Base-by-base conservation (phyloP, 2,329 filamentous ascomycete genomes). In the Hypoxylon sp. region DNA sequence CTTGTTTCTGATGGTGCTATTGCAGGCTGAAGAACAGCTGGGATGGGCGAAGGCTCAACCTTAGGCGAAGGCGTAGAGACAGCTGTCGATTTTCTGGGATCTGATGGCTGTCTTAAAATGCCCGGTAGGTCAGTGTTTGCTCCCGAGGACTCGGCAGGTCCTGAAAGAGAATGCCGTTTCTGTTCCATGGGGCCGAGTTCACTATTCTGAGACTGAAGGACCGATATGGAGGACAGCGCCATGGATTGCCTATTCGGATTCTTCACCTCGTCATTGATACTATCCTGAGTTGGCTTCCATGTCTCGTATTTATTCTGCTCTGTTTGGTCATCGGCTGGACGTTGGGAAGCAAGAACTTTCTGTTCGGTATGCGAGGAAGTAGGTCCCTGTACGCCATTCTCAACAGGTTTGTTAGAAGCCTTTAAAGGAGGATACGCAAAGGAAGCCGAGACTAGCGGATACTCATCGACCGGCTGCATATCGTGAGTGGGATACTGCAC, bases 401-500 rank as follows among this genome's bases (percentile, higher is more conserved):
- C 39, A 11, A 4, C 4, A 31, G 66, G 29, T 14, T 33, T 51
- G 13, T 37, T 44, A 22, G 63, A 22, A 1, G 61, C 13, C 39
- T 71, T 73, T 39, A 73, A 44, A 3, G 74, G 71, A 42, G 74
- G 72, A 52, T 74, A 77, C 3, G 74, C 69, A 37, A 78, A 78
- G 5, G 76, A 78, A 52, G 77, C 76, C n/a, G 71, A 77, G 13
- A 73, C 68, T n/a, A 77, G 46, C 10, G 77, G 74, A 44, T 74
- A 74, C 26, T 73, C 60, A 29, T 73, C 72, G 19, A 73, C 73
- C 4, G 70, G 58, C 42, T 73, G 61, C 14, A 53, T 54, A 8
- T 39, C 50, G 9, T 53, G 58, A 5, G 22, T 14, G 3, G 61
- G 54, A 8, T 58, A 31, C 37, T 60, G 58, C 13, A 39, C 48